Base-by-base conservation (phyloP, 2,329 filamentous ascomycete species). In the Aspergillus flavus region DNA sequence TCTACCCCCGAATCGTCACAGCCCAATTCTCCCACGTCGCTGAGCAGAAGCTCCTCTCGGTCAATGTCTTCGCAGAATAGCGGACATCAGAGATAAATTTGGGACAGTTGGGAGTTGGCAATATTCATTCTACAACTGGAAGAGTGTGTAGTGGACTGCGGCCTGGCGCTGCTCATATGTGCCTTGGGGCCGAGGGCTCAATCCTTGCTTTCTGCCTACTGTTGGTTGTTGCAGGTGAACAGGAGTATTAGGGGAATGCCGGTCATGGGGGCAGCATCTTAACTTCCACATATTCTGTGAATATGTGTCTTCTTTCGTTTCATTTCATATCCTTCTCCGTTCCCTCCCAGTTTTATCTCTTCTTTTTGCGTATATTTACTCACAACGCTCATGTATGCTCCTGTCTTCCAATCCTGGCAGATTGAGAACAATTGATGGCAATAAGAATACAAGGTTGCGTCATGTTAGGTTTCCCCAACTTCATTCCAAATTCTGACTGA, bases 11-110 rank as follows among this genome's bases (percentile, higher is more conserved):
- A 54, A 4, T 62, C 67, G 36, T 68, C 68, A 21, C 63, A 61
- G 1, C 61, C 65, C 3, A 63, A 61, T 11, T 71, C 71, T 2
- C 68, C 72, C 2, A 63, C 64, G 1, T 75, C 72, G 2, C 57
- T 74, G 39, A 76, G 73, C 57, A 63, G 72, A 41, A 75, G 69
- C 19, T 70, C 72, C 0, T 74, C 73, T 1, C 72, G 67, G 4
- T 73, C 71, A 0, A 64, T 73, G 28, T 66, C 69, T 9, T 69
- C 71, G 36, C 67, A 65, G 30, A 61, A 65, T 30, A 67, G 69
- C 32, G 48, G 58, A 1, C 61, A 43, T 21, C 59, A 14, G n/a
- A 52, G 50, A 61, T 12, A 16, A 39, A 61, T 4, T 69, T 66
- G 64, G 68, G 53, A 39, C 63, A 54, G 16, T 59, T 64, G 36